Evolutionary conservation across 345 rosid species (phyloP).

Genomic region (Salix dunnii): DNA sequence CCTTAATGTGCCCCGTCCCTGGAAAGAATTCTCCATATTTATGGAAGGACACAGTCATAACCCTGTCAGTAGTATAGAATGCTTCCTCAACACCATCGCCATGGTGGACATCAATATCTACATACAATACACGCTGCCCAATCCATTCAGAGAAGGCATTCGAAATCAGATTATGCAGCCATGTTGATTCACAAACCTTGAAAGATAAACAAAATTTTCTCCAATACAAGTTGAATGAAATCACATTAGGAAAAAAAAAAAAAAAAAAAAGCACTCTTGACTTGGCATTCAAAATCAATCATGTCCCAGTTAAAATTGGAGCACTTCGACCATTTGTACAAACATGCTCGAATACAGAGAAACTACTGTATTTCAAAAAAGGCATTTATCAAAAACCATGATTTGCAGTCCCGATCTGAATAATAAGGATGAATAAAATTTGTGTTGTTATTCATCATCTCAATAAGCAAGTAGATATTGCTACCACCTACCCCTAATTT

Average conservation of each 20-base stretch:
- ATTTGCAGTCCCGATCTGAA: background rate
- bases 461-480: background rate
- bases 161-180: background rate
- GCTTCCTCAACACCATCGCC: conserved; percentile 99
- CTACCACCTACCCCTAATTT: background rate
- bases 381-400: background rate
- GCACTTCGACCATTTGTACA: background rate
- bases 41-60: conserved; percentile 98
- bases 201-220: background rate
- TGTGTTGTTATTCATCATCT: background rate
- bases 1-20: conserved; percentile 87
- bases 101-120: conserved; percentile 96
- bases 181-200: background rate
- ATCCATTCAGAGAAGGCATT: conserved; percentile 21
- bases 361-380: background rate
- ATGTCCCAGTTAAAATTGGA: background rate
- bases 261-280: background rate
- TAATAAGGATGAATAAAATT: background rate
- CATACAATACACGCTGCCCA: conserved; percentile 80
- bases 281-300: background rate
- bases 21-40: conserved; percentile 98
- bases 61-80: conserved; percentile 97
- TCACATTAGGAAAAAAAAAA: background rate
- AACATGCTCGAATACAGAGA: background rate
- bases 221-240: conserved; percentile 2